Evolutionary conservation across 768 basidiomycete species (phyloP).

Genomic region (Rhizopogon vesiculosus): DNA sequence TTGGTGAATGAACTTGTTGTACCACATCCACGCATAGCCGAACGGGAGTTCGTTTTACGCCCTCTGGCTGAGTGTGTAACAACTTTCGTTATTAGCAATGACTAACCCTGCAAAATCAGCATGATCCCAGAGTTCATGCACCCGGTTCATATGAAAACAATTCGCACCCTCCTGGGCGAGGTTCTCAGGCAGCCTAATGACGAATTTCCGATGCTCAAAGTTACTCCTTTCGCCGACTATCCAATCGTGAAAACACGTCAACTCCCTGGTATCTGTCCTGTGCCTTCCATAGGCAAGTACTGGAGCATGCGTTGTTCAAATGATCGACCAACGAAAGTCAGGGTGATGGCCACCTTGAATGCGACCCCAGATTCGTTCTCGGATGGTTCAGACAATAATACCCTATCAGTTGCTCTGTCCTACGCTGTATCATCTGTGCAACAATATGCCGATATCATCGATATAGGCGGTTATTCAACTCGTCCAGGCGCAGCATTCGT

Average conservation of each 20-base stretch:
- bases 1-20: conserved; percentile 68
- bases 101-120: conserved; percentile 34
- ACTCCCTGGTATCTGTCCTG: conserved; percentile 4
- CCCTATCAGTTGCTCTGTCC: conserved; percentile 45
- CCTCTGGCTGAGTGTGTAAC: conserved; percentile 75
- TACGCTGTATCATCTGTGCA: conserved; percentile 46
- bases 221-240: conserved; percentile 68
- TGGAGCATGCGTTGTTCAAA: conserved; percentile 21
- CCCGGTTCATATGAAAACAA: conserved; percentile 47
- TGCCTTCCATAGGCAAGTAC: conserved; percentile 17
- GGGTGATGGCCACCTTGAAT: conserved; percentile 91
- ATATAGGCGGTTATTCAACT: conserved; percentile 93
- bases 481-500: conserved; percentile 75
- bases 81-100: neutral
- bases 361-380: conserved; percentile 96
- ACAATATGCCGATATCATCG: conserved; percentile 72
- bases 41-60: conserved; percentile 89
- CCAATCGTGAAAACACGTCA: conserved; percentile 26
- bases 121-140: conserved; percentile 76
- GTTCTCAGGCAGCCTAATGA: conserved; percentile 28
- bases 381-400: conserved; percentile 65
- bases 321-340: conserved; percentile 37
- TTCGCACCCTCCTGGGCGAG: conserved; percentile 42
- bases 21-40: conserved; percentile 77
- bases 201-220: conserved; percentile 56